These are phyloP conservation scores for Rhipidocladum racemiflorum DNA, from an alignment of 176 grass and related monocot genomes.

Conservation along the genomic window DNA sequence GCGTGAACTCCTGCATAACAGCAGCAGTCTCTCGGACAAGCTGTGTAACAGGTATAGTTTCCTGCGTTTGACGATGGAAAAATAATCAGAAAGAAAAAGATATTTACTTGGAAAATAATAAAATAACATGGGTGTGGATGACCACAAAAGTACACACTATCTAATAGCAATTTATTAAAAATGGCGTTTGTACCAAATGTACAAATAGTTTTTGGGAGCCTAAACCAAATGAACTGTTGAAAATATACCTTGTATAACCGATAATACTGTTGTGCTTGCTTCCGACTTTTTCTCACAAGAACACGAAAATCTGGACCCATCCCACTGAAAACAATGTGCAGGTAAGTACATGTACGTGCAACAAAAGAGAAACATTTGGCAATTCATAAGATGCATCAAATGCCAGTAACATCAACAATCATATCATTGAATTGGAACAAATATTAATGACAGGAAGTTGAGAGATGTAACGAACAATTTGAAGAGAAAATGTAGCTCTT, in stretches of 20 bases:
- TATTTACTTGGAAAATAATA: not conserved
- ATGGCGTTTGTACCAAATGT: not conserved
- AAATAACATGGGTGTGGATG: not conserved
- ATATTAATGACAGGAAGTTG: not conserved
- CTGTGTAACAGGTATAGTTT: slow-evolving; percentile 86
- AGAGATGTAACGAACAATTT: not conserved
- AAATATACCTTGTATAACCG: slow-evolving; percentile 72
- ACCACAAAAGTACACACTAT: not conserved
- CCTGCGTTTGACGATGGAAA: slow-evolving; percentile 45
- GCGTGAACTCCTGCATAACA: slow-evolving; percentile 99
- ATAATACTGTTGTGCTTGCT: slow-evolving; percentile 84
- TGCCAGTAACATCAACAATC: not conserved
- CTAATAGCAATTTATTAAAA: slow-evolving; percentile 10
- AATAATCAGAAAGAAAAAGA: slow-evolving; percentile 9
- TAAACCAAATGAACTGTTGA: slow-evolving; percentile 15
- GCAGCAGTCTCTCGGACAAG: slow-evolving; percentile 95
- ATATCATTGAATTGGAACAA: not conserved
- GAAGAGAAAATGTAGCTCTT: not conserved
- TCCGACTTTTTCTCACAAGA: slow-evolving; percentile 82
- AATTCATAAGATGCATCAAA: slow-evolving; percentile 16
- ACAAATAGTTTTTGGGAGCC: not conserved
- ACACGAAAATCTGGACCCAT: slow-evolving; percentile 93
- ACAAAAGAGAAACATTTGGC: not conserved
- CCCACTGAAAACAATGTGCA: slow-evolving; percentile 55
- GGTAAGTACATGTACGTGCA: slow-evolving; percentile 9